Base-by-base conservation (phyloP, 2,329 filamentous ascomycete genomes). In the Arthrobotrys sphaeroides region DNA sequence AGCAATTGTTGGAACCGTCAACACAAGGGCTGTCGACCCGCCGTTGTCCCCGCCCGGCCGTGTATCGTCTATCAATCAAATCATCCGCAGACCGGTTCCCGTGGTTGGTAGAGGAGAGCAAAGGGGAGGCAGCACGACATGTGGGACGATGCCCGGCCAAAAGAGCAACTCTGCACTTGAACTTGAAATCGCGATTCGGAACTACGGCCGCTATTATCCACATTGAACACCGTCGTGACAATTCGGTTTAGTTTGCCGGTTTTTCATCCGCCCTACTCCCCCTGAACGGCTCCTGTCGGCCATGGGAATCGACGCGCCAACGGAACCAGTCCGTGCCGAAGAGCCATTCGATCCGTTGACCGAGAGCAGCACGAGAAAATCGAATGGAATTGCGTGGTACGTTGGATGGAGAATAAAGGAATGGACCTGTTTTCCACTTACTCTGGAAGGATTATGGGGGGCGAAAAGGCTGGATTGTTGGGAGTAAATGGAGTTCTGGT, bases 121-220 rank as follows among this genome's bases (percentile, higher is more conserved):
- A 5, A n/a, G 22, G 28, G 16, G 45, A 26, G 18, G 31, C 24
- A 26, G 12, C 26, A 33, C 12, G 45, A 18, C 26, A 26, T 0
- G n/a, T n/a, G 13, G n/a, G 7, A 49, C 22, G 47, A 26, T 33
- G 31, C 12, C 10, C 22, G 31, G 45, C 47, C 47, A 68, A 64
- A 66, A 61, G 12, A 20, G 43, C 53, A 55, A 38, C 49, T 13
- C n/a, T 9, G 16, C 3, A 18, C 13, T 64, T 47, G 10, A 49
- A 9, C 13, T 36, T 36, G 22, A 24, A 18, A 18, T 69, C 43
- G 47, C 57, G 26, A 69, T 53, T 62, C 65, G 70, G 53, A 68
- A 74, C 36, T 31, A 42, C 20, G 40, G 26, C 13, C 36, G 45
- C 12, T 13, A 20, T 20, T 55, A 24, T 55, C 38, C 31, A 18